These are phyloP conservation scores for Platanus orientalis DNA, from an alignment of 164 flowering plant genomes.

Conservation along the genomic window DNA sequence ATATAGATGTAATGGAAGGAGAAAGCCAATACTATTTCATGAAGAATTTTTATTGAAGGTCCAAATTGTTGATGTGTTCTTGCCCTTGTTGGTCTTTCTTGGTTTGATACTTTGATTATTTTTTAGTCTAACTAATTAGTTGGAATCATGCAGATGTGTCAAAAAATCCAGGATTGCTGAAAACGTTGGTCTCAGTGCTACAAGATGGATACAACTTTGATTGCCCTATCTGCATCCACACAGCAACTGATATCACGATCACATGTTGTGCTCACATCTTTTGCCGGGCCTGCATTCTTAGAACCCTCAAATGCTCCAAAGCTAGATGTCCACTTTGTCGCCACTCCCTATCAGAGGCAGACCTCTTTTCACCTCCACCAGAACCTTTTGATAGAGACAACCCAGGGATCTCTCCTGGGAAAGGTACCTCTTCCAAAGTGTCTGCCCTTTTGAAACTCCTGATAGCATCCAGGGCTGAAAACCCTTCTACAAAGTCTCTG, in stretches of 20 bases:
- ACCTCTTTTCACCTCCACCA: conserved; percentile 70
- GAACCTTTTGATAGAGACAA: conserved; percentile 30
- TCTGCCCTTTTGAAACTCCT: conserved; percentile 61
- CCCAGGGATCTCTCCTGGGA: no score
- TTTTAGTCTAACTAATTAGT: neutral
- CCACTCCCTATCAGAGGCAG: conserved; percentile 49
- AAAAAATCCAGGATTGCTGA: conserved; percentile 69
- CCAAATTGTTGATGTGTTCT: neutral
- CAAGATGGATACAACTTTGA: conserved; percentile 91
- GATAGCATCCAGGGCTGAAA: conserved; percentile 34
- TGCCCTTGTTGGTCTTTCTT: neutral
- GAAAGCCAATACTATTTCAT: no score
- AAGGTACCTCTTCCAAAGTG: conserved; percentile 58
- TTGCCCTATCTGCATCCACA: conserved; percentile 86
- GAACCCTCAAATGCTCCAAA: conserved; percentile 46
- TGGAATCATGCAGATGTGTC: conserved; percentile 56
- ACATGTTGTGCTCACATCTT: conserved; percentile 86
- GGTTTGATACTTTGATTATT: neutral
- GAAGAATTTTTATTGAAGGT: no score
- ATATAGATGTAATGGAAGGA: no score
- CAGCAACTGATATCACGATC: conserved; percentile 54
- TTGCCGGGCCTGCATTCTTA: conserved; percentile 70
- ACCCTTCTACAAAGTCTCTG: conserved; percentile 58
- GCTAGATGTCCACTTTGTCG: conserved; percentile 88
- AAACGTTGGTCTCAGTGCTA: conserved; percentile 55